Percentiles rank a stretch among this genome's conserved stretches.
These are phyloP conservation scores for Eucalyptus albens DNA, from an alignment of 345 rosid species.

Conservation along the genomic window DNA sequence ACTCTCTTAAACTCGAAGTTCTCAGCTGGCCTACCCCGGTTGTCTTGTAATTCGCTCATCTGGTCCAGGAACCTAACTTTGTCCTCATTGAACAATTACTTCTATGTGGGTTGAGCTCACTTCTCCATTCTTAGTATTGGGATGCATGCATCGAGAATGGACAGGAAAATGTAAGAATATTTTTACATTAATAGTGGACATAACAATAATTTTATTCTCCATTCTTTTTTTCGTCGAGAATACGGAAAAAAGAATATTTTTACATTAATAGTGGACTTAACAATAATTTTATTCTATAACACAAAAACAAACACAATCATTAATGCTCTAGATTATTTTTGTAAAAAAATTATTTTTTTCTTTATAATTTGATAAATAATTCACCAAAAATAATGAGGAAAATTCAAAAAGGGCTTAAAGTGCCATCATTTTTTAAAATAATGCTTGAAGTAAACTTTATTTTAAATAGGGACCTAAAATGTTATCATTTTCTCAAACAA, in stretches of 20 bases:
- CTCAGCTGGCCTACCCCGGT: not conserved
- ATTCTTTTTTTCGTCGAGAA: too few species aligned
- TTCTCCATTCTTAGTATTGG: not conserved
- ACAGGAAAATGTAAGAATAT: not conserved
- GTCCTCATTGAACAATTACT: not conserved
- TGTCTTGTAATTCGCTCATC: not conserved
- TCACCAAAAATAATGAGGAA: not conserved
- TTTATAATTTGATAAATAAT: not conserved
- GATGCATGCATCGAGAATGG: not conserved
- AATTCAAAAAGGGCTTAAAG: rapidly evolving
- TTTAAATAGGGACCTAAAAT: rapidly evolving
- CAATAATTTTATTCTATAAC: not conserved
- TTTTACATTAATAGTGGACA: not conserved
- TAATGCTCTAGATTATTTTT: not conserved
- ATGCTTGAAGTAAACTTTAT: rapidly evolving
- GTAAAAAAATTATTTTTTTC: not conserved
- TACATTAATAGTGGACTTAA: not conserved
- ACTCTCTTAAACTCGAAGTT: not conserved
- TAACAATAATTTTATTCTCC: not conserved
- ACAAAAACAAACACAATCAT: not conserved
- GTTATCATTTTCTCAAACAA: too few species aligned
- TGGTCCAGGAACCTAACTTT: not conserved
- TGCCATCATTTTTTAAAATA: too few species aligned
- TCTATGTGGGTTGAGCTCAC: not conserved
- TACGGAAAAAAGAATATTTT: not conserved